phyloP scores from a whole-genome alignment of 2,329 filamentous ascomycete species.

The Pestalotiopsis sp. region DNA sequence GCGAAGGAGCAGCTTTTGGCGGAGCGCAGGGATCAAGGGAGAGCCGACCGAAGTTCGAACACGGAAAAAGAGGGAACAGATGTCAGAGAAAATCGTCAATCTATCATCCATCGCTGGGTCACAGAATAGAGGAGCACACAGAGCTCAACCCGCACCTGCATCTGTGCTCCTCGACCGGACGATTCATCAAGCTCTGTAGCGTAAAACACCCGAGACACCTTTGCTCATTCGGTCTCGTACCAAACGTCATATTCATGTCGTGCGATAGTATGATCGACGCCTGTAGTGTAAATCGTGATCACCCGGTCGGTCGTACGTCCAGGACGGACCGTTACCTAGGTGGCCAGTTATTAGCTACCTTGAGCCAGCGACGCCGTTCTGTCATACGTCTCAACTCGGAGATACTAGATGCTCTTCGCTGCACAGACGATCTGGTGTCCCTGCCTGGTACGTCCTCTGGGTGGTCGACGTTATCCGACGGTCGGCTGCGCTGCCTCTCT shows the following conservation, averaged over 20 bases:
- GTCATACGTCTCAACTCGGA: neutral
- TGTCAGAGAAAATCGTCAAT: neutral
- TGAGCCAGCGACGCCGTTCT: neutral
- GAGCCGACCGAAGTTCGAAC: neutral
- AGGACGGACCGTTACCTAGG: neutral
- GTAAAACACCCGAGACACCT: neutral
- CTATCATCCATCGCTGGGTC: neutral
- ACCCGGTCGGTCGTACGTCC: neutral
- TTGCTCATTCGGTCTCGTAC: neutral
- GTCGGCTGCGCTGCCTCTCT: neutral
- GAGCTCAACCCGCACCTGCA: constrained; percentile 2
- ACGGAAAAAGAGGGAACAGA: neutral
- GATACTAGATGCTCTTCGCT: neutral
- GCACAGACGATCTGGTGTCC: neutral
- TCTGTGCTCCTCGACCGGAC: neutral
- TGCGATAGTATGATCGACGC: neutral
- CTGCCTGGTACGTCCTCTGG: neutral
- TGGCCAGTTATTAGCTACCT: too few relatives aligned
- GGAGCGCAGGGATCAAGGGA: neutral
- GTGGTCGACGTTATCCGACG: neutral
- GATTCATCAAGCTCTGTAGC: neutral
- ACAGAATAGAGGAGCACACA: neutral
- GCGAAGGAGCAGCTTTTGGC: neutral
- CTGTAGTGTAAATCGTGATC: neutral
- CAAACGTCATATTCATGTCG: constrained; percentile 4